phyloP scores from a whole-genome alignment of 2,329 filamentous ascomycete genomes.

The Dothideomycetes sp. region DNA sequence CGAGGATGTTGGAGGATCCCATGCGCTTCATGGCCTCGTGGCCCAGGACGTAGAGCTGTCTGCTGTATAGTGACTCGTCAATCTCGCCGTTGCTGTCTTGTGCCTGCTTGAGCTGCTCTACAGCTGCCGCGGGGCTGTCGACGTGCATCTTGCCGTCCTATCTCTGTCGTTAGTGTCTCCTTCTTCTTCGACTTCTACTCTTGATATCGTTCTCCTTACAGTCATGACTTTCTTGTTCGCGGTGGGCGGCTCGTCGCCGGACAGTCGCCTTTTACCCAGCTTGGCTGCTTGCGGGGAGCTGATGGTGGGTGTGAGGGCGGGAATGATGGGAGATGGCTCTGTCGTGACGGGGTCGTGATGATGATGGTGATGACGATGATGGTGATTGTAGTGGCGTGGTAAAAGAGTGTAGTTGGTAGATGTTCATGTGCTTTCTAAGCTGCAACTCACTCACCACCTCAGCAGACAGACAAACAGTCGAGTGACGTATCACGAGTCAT shows the following conservation, averaged over 20 bases:
- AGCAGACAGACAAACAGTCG: neutral
- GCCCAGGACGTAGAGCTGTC: conserved; percentile 61
- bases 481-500: neutral
- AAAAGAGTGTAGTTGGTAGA: conserved; percentile 4
- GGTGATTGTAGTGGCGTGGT: neutral
- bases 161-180: neutral
- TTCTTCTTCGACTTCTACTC: neutral
- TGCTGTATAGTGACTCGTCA: conserved; percentile 56
- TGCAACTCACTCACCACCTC: too few relatives aligned
- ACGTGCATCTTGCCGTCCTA: conserved; percentile 51
- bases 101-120: conserved; percentile 46
- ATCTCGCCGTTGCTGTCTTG: conserved; percentile 43
- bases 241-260: conserved; percentile 32
- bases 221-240: conserved; percentile 44
- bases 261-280: conserved; percentile 43
- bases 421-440: too few relatives aligned
- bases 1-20: conserved; percentile 86
- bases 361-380: conserved; percentile 2
- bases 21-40: conserved; percentile 95
- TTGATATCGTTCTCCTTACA: conserved; percentile 20
- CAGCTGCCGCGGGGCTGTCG: conserved; percentile 45
- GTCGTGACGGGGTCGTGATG: neutral
- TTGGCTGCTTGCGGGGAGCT: conserved; percentile 19
- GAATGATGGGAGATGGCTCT: neutral
- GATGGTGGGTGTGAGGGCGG: neutral